Evolutionary conservation across 192 early-diverging fungal species (phyloP), one percentile per base, ranked within the genome.

Genomic region (Coemansia sp.): DNA sequence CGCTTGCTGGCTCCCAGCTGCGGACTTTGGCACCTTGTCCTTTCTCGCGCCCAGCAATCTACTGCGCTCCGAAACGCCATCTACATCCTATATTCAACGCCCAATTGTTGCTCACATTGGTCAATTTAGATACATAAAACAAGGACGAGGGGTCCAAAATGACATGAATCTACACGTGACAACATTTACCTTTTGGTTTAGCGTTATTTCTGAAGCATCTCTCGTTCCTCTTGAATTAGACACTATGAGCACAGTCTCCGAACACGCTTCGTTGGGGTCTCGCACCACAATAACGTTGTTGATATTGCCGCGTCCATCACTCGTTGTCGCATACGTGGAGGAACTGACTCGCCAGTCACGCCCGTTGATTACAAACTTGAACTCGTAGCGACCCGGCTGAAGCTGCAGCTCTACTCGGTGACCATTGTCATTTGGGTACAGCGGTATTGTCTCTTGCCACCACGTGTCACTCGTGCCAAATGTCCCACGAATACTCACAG

Each of bases 351-450:
- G 67, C 76, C 76, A 79, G n/a, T 79, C 70, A 11, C 52, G 41
- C 12, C 53, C 64, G 55, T 79, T 63, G 53, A 79, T 47, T 19
- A 79, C 67, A 59, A 70, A 79, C 50, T 79, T 79, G 61, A 79
- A 79, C 65, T 73, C 71, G 67, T 79, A 79, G 22, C 54, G 54
- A 3, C 76, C 76, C 1, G 71, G 76, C 23, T 47, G 35, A 29
- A 79, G 71, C 53, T 15, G 51, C 67, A 79, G 56, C 15, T 25
- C 53, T 19, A 50, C 67, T 10, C 52, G 63, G 57, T 55, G 49
- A 22, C 45, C 62, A 21, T 38, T 24, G 5, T 9, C 67, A 37
- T 21, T 45, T 15, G 64, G 67, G 12, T 43, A 41, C 41, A 79
- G 60, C 11, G 56, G 45, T 57, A 79, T 79, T 35, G 63, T 61